These are phyloP conservation scores for Fonsecaea pedrosoi DNA, from an alignment of 2,329 filamentous ascomycete species.

Conservation along the genomic window DNA sequence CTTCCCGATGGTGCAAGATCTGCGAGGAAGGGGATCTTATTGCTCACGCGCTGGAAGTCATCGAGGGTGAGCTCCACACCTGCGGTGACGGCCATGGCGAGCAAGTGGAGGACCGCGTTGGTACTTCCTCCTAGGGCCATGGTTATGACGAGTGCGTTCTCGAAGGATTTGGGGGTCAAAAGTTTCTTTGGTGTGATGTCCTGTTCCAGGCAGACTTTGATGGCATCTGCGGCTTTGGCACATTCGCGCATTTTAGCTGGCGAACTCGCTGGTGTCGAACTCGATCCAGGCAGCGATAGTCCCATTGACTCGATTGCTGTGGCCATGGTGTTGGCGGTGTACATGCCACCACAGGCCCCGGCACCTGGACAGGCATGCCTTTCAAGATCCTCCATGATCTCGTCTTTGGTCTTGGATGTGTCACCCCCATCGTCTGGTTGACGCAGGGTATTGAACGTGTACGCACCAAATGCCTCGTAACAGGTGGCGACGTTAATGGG, in stretches of 20 bases:
- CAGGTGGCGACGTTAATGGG: conserved; percentile 87
- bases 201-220: conserved; percentile 78
- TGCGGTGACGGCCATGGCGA: conserved; percentile 88
- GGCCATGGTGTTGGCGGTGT: conserved; percentile 89
- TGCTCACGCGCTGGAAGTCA: conserved; percentile 79
- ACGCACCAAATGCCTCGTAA: conserved; percentile 86
- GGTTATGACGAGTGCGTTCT: conserved; percentile 87
- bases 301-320: conserved; percentile 91
- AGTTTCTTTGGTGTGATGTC: conserved; percentile 83
- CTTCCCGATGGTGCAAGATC: conserved; percentile 83
- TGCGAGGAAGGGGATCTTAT: conserved; percentile 85
- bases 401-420: conserved; percentile 68
- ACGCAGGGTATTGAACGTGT: conserved; percentile 74
- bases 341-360: conserved; percentile 90
- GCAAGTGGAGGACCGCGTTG: conserved; percentile 85
- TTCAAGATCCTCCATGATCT: conserved; percentile 85
- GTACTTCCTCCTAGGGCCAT: conserved; percentile 92
- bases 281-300: conserved; percentile 79
- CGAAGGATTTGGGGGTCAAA: conserved; percentile 78
- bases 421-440: conserved; percentile 69
- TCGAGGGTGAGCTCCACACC: conserved; percentile 78
- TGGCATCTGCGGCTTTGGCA: conserved; percentile 77
- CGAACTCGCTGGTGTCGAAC: conserved; percentile 78
- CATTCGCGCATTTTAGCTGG: conserved; percentile 89
- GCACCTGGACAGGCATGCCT: conserved; percentile 76